Evolutionary conservation across 805 yeast species (phyloP).

Genomic region (Debaryomyces prosopidis): DNA sequence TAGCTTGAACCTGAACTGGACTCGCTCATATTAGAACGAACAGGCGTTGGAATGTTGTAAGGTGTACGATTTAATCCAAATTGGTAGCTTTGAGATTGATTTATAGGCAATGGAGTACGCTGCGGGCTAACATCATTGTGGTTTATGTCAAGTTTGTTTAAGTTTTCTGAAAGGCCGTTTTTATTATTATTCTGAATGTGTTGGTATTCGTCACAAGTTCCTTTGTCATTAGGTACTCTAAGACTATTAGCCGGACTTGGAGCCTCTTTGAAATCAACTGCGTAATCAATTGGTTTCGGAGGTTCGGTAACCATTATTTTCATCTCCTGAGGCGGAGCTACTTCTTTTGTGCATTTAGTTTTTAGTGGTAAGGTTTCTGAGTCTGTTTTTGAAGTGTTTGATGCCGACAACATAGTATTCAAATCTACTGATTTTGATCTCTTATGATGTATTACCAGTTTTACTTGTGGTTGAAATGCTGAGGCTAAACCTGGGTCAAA

Average conservation of each 20-base stretch:
- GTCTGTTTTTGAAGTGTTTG: background rate
- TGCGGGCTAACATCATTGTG: background rate
- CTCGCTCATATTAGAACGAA: constrained; percentile 1
- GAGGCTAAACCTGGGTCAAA: constrained; percentile 12
- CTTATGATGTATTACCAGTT: constrained; percentile 4
- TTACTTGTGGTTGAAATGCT: background rate
- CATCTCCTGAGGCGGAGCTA: constrained; percentile 6
- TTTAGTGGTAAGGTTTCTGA: background rate
- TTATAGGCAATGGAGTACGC: background rate
- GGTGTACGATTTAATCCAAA: background rate
- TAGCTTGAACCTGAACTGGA: constrained; percentile 22
- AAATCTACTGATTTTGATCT: constrained; percentile 14
- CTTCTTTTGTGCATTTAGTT: background rate
- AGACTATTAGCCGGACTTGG: background rate
- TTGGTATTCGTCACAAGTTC: no score
- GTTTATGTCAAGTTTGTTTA: background rate
- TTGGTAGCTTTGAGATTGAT: background rate
- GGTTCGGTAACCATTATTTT: constrained; percentile 38
- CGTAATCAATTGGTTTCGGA: constrained; percentile 35
- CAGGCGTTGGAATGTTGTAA: background rate
- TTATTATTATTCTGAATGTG: no score
- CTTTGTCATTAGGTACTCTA: background rate
- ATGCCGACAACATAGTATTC: background rate
- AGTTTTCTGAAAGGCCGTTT: background rate
- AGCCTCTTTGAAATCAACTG: constrained; percentile 41